phyloP scores from a whole-genome alignment of 306 rosid species.

The Fragaria nilgerrensis region DNA sequence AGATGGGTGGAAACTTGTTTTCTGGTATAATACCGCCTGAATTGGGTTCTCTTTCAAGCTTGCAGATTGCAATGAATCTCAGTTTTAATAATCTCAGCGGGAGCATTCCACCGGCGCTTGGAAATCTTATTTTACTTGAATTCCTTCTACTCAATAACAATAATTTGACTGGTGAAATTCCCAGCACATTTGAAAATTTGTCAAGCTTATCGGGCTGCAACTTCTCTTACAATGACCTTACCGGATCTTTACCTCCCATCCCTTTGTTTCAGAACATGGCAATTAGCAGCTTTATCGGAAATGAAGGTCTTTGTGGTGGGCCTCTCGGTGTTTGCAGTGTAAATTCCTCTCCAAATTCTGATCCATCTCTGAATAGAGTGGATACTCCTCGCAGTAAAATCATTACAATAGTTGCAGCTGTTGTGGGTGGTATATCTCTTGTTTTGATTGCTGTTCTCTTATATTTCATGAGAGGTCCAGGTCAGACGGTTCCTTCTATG shows the following conservation, averaged over 20 bases:
- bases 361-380: conserved; percentile 14
- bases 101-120: conserved; percentile 65
- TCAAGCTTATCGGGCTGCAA: conserved; percentile 78
- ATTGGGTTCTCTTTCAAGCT: conserved; percentile 73
- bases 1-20: conserved; percentile 74
- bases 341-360: conserved; percentile 36
- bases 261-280: conserved; percentile 70
- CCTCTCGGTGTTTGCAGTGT: conserved; percentile 55
- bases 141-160: conserved; percentile 77
- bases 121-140: conserved; percentile 66
- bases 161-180: conserved; percentile 79
- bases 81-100: conserved; percentile 79
- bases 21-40: conserved; percentile 74
- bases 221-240: conserved; percentile 86
- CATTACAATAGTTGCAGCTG: conserved; percentile 56
- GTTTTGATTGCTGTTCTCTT: conserved; percentile 63
- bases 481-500: conserved; percentile 40
- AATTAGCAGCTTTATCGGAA: conserved; percentile 61
- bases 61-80: conserved; percentile 91
- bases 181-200: conserved; percentile 63
- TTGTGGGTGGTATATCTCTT: conserved; percentile 86
- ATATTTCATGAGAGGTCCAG: conserved; percentile 62
- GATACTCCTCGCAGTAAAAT: conserved; percentile 52
- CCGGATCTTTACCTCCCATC: conserved; percentile 70
- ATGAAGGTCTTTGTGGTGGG: conserved; percentile 76